Conservation (phyloP, 106 monocot species). For the Dactylorhiza incarnata region DNA sequence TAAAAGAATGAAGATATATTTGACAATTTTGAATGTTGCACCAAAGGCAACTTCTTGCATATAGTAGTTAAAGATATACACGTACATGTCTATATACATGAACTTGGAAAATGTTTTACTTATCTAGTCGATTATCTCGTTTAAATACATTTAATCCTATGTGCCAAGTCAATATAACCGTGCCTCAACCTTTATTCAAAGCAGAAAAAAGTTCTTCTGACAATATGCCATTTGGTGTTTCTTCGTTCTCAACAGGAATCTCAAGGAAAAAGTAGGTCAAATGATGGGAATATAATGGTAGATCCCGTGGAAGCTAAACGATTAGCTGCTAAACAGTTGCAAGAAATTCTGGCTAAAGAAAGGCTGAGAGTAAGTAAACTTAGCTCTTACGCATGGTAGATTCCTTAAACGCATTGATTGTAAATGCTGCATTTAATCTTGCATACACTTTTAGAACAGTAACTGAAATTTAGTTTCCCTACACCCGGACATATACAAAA, state of each 20-base stretch:
- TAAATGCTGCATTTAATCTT: too few relatives aligned
- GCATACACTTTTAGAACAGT: too few relatives aligned
- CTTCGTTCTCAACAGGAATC: constrained; percentile 31
- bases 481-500: too few relatives aligned
- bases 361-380: constrained; percentile 55
- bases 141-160: too few relatives aligned
- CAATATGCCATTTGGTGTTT: not conserved
- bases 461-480: too few relatives aligned
- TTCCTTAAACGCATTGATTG: not conserved
- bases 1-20: too few relatives aligned
- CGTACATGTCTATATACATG: not conserved
- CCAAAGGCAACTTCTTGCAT: too few relatives aligned
- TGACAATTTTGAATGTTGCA: too few relatives aligned
- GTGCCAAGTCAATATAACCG: too few relatives aligned
- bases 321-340: constrained; percentile 82
- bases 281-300: constrained; percentile 63
- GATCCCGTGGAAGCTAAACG: constrained; percentile 93
- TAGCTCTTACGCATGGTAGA: not conserved
- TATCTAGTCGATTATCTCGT: not conserved
- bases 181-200: too few relatives aligned
- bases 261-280: constrained; percentile 32
- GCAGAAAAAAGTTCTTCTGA: too few relatives aligned
- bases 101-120: not conserved
- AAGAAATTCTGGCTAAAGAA: constrained; percentile 74
- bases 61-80: too few relatives aligned